Base-by-base conservation (phyloP, 2,329 filamentous ascomycete species). In the Paracorniculantispora psalliotae region DNA sequence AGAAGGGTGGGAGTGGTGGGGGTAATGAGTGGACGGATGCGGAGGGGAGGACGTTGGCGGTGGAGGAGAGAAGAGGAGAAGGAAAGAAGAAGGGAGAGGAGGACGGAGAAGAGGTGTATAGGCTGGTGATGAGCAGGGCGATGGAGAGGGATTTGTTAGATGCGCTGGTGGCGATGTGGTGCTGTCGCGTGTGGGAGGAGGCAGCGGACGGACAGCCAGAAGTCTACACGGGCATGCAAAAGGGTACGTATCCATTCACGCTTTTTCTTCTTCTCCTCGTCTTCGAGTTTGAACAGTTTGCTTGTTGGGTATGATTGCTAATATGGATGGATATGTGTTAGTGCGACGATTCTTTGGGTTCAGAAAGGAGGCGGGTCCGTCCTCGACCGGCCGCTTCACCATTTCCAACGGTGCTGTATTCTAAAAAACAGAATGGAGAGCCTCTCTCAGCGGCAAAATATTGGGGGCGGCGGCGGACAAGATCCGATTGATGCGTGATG, bases 21-120 rank as follows among this genome's bases (percentile, higher is more conserved):
- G 61, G 61, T 23, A 63, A 63, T 47, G 65, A 68, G 43, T 68
- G 66, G 65, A 51, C 54, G 30, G 50, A 57, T 26, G 23, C 57
- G 7, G 59, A 63, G 8, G 65, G 63, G 3, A 53, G 50, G 7
- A 59, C 61, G 4, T 52, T 68, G 28, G 67, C 67, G 15, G 49
- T 66, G 8, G 66, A 67, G 25, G 64, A 41, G 46, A 12, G 53
- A 23, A 4, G 41, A 13, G 8, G 41, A 25, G 12, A 19, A 26
- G 12, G 12, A 4, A 26, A 17, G 30, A 37, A 41, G 54, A 17
- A 28, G 19, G 43, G n/a, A 2, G 41, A 19, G 8, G 26, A 35
- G 19, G 28, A 37, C 5, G 30, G 15, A 4, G 9, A 26, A 9
- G 30, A 37, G 21, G 21, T 26, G 33, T 12, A 41, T 19, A 39